These are phyloP conservation scores for Boletus speciosus DNA, from an alignment of 768 basidiomycete species.

Conservation along the genomic window DNA sequence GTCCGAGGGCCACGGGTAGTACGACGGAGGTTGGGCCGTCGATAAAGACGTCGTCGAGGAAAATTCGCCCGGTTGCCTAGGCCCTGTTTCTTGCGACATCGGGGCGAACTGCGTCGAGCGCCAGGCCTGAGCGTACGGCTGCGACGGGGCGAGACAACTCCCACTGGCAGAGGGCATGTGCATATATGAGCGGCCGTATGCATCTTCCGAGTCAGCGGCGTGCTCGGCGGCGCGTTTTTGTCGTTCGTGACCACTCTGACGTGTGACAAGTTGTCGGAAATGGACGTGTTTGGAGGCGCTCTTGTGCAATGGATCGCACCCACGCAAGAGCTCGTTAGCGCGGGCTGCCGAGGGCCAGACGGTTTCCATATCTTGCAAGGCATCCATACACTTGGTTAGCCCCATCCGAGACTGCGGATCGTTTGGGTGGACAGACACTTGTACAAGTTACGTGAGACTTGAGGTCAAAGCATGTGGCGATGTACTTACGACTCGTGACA, in stretches of 20 bases:
- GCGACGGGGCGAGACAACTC: conserved; percentile 6
- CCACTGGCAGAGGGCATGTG: conserved; percentile 7
- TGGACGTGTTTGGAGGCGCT: background rate
- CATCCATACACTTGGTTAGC: conserved; percentile 63
- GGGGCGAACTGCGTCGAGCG: conserved; percentile 25
- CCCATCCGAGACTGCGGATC: conserved; percentile 70
- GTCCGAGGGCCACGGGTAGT: conserved; percentile 47
- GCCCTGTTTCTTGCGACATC: conserved; percentile 4
- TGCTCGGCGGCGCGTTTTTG: conserved; percentile 62
- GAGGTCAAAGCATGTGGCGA: background rate
- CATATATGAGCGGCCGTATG: conserved; percentile 22
- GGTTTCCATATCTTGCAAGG: conserved; percentile 59
- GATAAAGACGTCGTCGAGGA: conserved; percentile 4
- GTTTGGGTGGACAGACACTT: conserved; percentile 60
- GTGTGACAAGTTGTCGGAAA: conserved; percentile 10
- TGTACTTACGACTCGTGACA: conserved; percentile 59
- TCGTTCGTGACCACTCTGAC: conserved; percentile 31
- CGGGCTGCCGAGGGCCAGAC: conserved; percentile 78
- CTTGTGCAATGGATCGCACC: conserved; percentile 42
- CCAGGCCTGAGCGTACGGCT: conserved; percentile 28
- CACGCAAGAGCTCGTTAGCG: conserved; percentile 67
- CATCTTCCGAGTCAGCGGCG: conserved; percentile 38
- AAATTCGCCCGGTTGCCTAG: conserved; percentile 12
- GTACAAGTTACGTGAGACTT: conserved; percentile 2
- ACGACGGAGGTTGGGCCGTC: conserved; percentile 25